A percentile compares a stretch with the other conserved stretches of the same genome.
Evolutionary conservation across 2,329 filamentous ascomycete species (phyloP).

Genomic region (Coniella lustricola): DNA sequence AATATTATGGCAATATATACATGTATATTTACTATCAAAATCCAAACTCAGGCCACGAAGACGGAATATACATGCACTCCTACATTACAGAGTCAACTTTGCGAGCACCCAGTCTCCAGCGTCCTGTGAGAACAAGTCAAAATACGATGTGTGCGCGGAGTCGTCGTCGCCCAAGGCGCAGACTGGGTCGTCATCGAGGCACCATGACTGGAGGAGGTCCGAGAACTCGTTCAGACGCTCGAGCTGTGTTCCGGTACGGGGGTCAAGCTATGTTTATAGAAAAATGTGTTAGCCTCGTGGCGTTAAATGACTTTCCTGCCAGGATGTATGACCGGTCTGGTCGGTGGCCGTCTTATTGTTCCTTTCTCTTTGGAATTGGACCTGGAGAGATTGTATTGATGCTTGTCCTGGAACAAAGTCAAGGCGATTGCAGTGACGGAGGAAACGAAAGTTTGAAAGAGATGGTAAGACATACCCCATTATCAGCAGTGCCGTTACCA

Average conservation of each 20-base stretch:
- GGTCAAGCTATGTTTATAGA: constrained; percentile 18
- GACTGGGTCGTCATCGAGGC: constrained; percentile 30
- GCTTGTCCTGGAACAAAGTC: no score
- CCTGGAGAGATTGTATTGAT: no score
- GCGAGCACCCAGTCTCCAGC: constrained; percentile 17
- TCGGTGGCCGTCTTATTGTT: no score
- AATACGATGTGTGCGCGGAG: constrained; percentile 31
- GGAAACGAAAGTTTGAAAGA: no score
- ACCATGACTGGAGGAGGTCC: constrained; percentile 27
- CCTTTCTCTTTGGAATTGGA: no score
- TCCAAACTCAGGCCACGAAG: no score
- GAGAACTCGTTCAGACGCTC: constrained; percentile 24
- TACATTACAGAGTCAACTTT: constrained; percentile 4
- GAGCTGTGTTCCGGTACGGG: constrained; percentile 25
- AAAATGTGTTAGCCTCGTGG: no score
- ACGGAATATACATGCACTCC: neutral
- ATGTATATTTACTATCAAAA: no score
- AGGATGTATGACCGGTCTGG: no score
- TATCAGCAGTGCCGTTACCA: constrained; percentile 3
- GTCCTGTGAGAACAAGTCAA: constrained; percentile 24
- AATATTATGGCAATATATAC: no score
- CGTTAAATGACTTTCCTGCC: no score
- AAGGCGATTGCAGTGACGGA: no score
- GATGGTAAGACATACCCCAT: constrained; percentile 5
- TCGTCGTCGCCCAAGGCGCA: constrained; percentile 30